Evolutionary conservation across 2,329 filamentous ascomycete genomes (phyloP).

Genomic region (Fusarium albosuccineum): DNA sequence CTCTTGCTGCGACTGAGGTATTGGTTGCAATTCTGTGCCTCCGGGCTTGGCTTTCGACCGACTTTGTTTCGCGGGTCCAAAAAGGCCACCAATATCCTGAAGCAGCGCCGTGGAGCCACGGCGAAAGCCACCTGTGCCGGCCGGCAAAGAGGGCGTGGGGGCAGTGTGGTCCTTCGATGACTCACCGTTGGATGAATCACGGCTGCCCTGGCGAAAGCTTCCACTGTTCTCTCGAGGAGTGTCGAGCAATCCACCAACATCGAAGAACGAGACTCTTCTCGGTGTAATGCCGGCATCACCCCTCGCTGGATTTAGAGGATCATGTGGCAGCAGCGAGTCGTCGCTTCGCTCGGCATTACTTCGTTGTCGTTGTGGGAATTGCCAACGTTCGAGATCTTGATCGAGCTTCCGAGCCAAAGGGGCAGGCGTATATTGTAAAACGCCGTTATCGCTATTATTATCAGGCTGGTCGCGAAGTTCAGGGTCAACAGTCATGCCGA

Average conservation of each 20-base stretch:
- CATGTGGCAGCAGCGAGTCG: conserved; percentile 56
- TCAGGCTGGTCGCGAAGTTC: conserved; percentile 59
- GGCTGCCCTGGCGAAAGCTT: conserved; percentile 57
- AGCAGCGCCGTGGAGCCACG: conserved; percentile 70
- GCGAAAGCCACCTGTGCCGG: conserved; percentile 60
- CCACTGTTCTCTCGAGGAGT: conserved; percentile 52
- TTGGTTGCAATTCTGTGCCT: conserved; percentile 61
- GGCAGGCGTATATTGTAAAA: conserved; percentile 52
- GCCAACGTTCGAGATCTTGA: conserved; percentile 61
- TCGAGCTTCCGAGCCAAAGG: conserved; percentile 50
- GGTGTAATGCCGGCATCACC: conserved; percentile 37
- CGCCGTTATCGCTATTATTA: conserved; percentile 45
- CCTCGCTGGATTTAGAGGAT: conserved; percentile 49
- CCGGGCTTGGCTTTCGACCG: conserved; percentile 50
- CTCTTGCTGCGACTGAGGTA: conserved; percentile 57
- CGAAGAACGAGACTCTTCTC: conserved; percentile 80
- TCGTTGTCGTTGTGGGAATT: conserved; percentile 58
- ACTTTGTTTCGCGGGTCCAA: conserved; percentile 57
- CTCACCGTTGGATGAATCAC: conserved; percentile 57
- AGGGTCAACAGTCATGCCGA: conserved; percentile 77
- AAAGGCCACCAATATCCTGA: conserved; percentile 68
- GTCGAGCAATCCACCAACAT: conserved; percentile 82
- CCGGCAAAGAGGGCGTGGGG: conserved; percentile 60
- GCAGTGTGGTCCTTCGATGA: conserved; percentile 52
- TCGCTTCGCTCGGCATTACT: conserved; percentile 59